phyloP scores from a whole-genome alignment of 2,329 filamentous ascomycete species.

The Epichloe amarillans region DNA sequence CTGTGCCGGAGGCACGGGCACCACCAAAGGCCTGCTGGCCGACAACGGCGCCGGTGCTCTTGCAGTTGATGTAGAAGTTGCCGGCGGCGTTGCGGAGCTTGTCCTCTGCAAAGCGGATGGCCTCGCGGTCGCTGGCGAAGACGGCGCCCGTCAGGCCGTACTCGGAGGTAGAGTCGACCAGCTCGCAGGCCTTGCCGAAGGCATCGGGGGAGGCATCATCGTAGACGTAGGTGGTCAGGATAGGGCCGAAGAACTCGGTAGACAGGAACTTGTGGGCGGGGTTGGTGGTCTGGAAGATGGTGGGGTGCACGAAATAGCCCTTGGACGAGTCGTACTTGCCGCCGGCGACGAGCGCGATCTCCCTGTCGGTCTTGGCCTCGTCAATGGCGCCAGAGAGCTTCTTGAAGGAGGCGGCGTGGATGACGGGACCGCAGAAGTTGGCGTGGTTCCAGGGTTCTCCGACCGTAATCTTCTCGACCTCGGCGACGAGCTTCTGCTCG shows the following conservation, averaged over 20 bases:
- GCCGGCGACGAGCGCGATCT: conserved; percentile 60
- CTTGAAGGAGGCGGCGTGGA: conserved; percentile 69
- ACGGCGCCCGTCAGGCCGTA: conserved; percentile 69
- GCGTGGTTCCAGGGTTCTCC: conserved; percentile 55
- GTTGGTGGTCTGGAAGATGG: conserved; percentile 64
- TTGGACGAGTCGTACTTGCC: conserved; percentile 65
- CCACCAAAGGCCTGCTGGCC: conserved; percentile 63
- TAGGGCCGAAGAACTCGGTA: conserved; percentile 71
- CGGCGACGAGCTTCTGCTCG: conserved; percentile 50
- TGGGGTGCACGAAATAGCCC: conserved; percentile 76
- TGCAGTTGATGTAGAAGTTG: conserved; percentile 81
- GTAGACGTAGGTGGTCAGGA: conserved; percentile 65
- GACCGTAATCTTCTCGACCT: conserved; percentile 56
- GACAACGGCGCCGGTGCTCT: conserved; percentile 61
- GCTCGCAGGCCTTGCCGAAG: conserved; percentile 44
- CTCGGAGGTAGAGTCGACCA: conserved; percentile 59
- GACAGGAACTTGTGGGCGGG: conserved; percentile 61
- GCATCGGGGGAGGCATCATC: conserved; percentile 47
- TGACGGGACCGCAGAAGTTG: conserved; percentile 81
- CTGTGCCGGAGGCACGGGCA: conserved; percentile 54
- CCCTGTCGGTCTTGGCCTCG: conserved; percentile 59
- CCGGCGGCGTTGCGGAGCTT: conserved; percentile 59
- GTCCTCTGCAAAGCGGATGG: conserved; percentile 55
- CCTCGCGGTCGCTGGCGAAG: conserved; percentile 57
- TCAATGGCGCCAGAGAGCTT: conserved; percentile 69